Evolutionary conservation across 2,329 filamentous ascomycete species (phyloP).

Genomic region (Curvularia eragrostidis): DNA sequence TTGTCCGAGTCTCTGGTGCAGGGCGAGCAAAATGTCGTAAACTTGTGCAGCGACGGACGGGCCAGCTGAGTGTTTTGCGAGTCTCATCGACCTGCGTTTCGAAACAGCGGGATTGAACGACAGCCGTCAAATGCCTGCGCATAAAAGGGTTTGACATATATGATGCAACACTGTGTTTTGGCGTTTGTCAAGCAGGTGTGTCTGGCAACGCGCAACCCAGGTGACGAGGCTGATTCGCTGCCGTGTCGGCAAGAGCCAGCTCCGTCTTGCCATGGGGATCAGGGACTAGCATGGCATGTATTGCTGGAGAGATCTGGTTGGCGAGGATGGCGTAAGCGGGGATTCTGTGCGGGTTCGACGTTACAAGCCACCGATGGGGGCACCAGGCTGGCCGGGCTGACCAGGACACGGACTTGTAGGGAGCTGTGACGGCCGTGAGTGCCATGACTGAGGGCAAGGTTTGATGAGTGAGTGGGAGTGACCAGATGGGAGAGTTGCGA

Average conservation of each 20-base stretch:
- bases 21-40: not conserved
- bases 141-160: constrained; percentile 6
- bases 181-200: constrained; percentile 12
- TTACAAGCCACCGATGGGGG: constrained; percentile 38
- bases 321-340: constrained; percentile 14
- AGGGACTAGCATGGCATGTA: constrained; percentile 3
- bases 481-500: constrained; percentile 15
- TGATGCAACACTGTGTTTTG: constrained; percentile 13
- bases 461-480: constrained; percentile 22
- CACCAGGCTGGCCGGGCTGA: constrained; percentile 8
- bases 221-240: not conserved
- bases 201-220: no score
- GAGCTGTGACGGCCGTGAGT: constrained; percentile 19
- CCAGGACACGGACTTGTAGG: constrained; percentile 13
- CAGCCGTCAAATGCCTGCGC: constrained; percentile 1
- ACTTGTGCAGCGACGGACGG: constrained; percentile 1
- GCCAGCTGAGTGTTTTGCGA: not conserved
- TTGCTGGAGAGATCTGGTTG: constrained; percentile 7
- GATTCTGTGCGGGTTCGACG: constrained; percentile 35
- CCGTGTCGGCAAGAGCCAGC: constrained; percentile 5
- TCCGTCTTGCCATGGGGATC: constrained; percentile 6
- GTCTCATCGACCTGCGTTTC: constrained; percentile 10
- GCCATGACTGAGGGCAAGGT: constrained; percentile 15
- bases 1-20: constrained; percentile 1
- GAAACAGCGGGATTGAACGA: constrained; percentile 11